Evolutionary conservation across 2,329 filamentous ascomycete genomes (phyloP), one percentile per base, ranked within the genome.

Genomic region (Tolypocladium endophyticum): DNA sequence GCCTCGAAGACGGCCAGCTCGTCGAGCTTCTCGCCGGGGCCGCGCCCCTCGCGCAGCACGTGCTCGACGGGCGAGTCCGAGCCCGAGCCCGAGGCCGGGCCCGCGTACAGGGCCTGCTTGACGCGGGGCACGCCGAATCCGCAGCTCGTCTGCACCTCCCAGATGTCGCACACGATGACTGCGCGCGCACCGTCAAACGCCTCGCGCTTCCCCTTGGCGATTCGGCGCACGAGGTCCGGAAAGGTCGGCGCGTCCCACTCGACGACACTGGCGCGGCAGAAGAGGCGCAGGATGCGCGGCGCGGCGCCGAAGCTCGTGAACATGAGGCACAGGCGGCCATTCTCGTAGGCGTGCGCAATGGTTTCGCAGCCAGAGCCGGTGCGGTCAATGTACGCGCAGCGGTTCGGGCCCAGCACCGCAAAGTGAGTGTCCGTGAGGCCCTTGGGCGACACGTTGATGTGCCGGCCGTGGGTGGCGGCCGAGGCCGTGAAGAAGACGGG

Each of bases 381-480:
- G 61, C 86, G 82, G 68, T 92, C 89, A 59, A 91, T 78, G 68
- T 92, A 92, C 33, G 84, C 86, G 60, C 80, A 81, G n/a, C 77
- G 76, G 62, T 80, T 87, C 36, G 81, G 77, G 11, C 74, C 73
- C 58, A 88, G 75, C 58, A 89, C 76, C 38, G 82, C 78, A 66
- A 89, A 84, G 35, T 85, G 85, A n/a, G 80, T 74, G 23, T 81
- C 77, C 0, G 83, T 76, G 28, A 87, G 79, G 56, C 89, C 88
- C 72, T 92, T 91, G 56, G 89, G 87, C 0, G 88, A 92, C 59
- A 91, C 75, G 67, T 92, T 92, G 76, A 92, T 78, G 74, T 92
- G 88, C 2, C 76, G 73, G 25, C 83, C 86, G n/a, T 80, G 79
- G 33, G 85, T 79, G 0, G 88, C 87, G 0, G 89, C 87, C 18